phyloP scores from a whole-genome alignment of 495 filamentous ascomycete genomes.

The Extremus antarcticus region DNA sequence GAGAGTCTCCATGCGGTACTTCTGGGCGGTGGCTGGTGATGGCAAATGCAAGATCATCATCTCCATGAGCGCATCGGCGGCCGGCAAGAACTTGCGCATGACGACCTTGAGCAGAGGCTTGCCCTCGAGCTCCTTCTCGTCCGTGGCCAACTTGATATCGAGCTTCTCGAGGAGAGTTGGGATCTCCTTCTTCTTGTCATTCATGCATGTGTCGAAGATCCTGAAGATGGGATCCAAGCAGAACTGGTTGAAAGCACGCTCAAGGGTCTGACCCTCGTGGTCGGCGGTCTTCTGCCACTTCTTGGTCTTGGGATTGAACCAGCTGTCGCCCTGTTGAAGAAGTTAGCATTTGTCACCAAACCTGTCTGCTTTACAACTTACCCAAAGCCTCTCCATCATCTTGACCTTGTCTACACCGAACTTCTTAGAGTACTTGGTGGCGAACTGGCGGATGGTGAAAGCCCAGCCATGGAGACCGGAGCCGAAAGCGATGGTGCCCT shows the following conservation, averaged over 20 bases:
- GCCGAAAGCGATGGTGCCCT: constrained; percentile 95
- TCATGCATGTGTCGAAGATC: constrained; percentile 91
- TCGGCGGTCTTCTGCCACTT: constrained; percentile 88
- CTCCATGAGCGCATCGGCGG: constrained; percentile 95
- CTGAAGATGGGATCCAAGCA: constrained; percentile 99
- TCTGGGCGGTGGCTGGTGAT: constrained; percentile 91
- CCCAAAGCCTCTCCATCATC: constrained; percentile 99
- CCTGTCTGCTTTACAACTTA: constrained; percentile 26
- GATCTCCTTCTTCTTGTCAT: constrained; percentile 96
- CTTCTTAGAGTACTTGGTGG: constrained; percentile 94
- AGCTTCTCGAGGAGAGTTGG: constrained; percentile 76
- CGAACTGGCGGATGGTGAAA: constrained; percentile 99
- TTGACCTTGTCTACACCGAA: constrained; percentile 98
- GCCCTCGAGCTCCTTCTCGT: constrained; percentile 91
- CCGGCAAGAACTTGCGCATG: constrained; percentile 97
- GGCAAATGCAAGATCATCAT: constrained; percentile 99
- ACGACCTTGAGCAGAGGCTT: constrained; percentile 94
- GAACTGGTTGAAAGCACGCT: constrained; percentile 99
- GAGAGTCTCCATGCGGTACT: constrained; percentile 94
- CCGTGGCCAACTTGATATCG: constrained; percentile 70
- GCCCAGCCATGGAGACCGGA: constrained; percentile 99
- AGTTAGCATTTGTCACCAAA: constrained; percentile 5
- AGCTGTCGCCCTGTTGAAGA: constrained; percentile 73
- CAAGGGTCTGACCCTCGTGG: constrained; percentile 74
- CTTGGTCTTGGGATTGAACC: constrained; percentile 99